Evolutionary conservation across 2,329 filamentous ascomycete species (phyloP), one percentile per base, ranked within the genome.

Genomic region (Cercospora brassicicola): DNA sequence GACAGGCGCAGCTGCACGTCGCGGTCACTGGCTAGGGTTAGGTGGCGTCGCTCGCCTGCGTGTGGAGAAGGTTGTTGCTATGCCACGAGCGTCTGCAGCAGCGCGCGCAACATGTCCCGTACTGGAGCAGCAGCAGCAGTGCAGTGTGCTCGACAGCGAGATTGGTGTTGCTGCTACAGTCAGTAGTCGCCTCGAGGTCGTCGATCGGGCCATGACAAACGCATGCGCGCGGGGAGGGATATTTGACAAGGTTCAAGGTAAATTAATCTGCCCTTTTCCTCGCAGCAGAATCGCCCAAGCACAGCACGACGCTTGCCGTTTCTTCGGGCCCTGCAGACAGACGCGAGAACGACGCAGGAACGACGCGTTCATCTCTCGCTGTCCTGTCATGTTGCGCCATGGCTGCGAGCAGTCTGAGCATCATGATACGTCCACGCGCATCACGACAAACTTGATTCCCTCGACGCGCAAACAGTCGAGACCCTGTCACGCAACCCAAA

Each of bases 221-320:
- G 36, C 36, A 39, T 39, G 28, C 56, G 23, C 59, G 59, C 59
- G 59, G 59, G 59, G 59, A 61, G 36, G 23, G 59, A 62, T 31
- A 48, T 51, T 28, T 51, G 60, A 62, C 60, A 62, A 62, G 60
- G 60, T 62, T 62, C 60, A 20, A 62, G 39, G 60, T 51, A 62
- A 62, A 62, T 62, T 62, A 53, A 10, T 33, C 53, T 45, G 59
- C 42, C 60, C 60, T 62, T 62, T 31, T 51, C 23, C 42, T 45
- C 42, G 60, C 60, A 62, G 18, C 39, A 51, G 20, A 51, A 51
- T 62, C 33, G 60, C 39, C 33, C 42, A 51, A 51, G 36, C 36
- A 39, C 36, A 39, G 45, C 60, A 31, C 28, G 7, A 15, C 53
- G 15, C 13, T n/a, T 56, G 18, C 51, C 23, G 18, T 56, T 56